These are phyloP conservation scores for Lathyrus tuberosus DNA, from an alignment of 306 rosid species.

Conservation along the genomic window DNA sequence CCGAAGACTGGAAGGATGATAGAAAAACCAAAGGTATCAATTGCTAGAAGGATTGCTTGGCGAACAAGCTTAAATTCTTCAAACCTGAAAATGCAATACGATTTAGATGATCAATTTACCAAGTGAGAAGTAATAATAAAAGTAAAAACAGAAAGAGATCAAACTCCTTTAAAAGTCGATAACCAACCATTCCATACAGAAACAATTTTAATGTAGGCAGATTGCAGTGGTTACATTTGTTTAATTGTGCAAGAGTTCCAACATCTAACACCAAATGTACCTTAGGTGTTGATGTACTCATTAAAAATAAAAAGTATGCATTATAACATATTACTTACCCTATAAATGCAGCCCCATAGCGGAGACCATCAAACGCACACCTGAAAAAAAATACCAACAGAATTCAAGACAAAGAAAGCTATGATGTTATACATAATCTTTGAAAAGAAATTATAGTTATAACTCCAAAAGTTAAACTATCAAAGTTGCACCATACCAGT, in stretches of 20 bases:
- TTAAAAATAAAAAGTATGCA: slow-evolving; percentile 12
- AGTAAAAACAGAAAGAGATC: not conserved
- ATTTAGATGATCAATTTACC: slow-evolving; percentile 28
- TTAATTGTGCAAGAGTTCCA: slow-evolving; percentile 12
- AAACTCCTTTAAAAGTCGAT: slow-evolving; percentile 23
- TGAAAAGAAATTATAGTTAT: slow-evolving; percentile 30
- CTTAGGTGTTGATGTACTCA: slow-evolving; percentile 21
- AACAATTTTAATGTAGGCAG: slow-evolving; percentile 8
- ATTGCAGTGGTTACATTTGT: slow-evolving; percentile 14
- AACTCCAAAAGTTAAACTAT: slow-evolving; percentile 32
- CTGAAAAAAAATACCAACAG: slow-evolving; percentile 50
- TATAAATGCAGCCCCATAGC: slow-evolving; percentile 94
- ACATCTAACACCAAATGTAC: slow-evolving; percentile 11
- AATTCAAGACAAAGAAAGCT: slow-evolving; percentile 28
- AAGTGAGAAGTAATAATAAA: slow-evolving; percentile 22
- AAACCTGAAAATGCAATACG: slow-evolving; percentile 64
- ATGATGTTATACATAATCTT: slow-evolving; percentile 3
- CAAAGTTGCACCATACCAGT: slow-evolving; percentile 69
- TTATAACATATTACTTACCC: slow-evolving; percentile 57
- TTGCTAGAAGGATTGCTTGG: slow-evolving; percentile 85
- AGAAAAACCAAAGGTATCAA: slow-evolving; percentile 92
- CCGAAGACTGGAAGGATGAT: slow-evolving; percentile 83
- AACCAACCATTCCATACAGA: slow-evolving; percentile 19
- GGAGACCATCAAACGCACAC: slow-evolving; percentile 99
- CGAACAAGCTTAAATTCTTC: slow-evolving; percentile 82